A percentile compares a stretch with the other conserved stretches of the same genome.
Conservation (phyloP, 2,329 filamentous ascomycete species). For the Phaeosphaeria sp. region DNA sequence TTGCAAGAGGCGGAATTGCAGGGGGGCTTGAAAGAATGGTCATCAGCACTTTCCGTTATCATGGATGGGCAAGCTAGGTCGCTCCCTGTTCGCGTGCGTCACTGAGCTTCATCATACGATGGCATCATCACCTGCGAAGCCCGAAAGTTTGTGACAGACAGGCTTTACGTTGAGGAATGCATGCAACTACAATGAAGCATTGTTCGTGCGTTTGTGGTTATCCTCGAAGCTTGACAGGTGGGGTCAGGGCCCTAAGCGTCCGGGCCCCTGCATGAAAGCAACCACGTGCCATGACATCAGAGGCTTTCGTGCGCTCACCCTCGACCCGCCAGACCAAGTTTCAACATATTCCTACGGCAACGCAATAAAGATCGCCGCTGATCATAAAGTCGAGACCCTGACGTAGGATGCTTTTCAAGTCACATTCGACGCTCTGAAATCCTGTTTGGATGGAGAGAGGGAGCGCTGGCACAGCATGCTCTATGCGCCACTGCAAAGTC, state of each 20-base stretch:
- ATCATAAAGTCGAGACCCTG: neutral
- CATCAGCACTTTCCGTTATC: constrained; percentile 2
- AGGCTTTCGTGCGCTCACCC: neutral
- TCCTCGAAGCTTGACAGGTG: constrained; percentile 7
- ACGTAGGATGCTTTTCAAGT: neutral
- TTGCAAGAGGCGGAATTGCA: constrained; percentile 7
- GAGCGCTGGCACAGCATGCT: too few relatives aligned
- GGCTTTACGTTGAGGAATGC: neutral
- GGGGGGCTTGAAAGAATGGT: constrained; percentile 8
- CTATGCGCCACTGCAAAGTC: too few relatives aligned
- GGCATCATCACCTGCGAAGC: neutral
- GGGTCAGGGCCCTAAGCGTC: too few relatives aligned
- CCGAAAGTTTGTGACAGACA: neutral
- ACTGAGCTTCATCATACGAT: neutral
- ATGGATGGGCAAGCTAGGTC: neutral
- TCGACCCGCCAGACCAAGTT: constrained; percentile 13
- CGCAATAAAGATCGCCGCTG: neutral
- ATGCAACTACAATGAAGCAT: neutral
- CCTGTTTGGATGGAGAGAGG: too few relatives aligned
- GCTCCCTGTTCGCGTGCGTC: neutral
- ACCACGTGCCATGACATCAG: constrained; percentile 29
- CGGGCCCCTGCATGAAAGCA: constrained; percentile 21
- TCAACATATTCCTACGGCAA: neutral
- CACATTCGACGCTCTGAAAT: neutral
- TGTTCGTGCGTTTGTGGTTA: constrained; percentile 1